Base-by-base conservation (phyloP, 345 rosid genomes). In the Trapa bicornis region DNA sequence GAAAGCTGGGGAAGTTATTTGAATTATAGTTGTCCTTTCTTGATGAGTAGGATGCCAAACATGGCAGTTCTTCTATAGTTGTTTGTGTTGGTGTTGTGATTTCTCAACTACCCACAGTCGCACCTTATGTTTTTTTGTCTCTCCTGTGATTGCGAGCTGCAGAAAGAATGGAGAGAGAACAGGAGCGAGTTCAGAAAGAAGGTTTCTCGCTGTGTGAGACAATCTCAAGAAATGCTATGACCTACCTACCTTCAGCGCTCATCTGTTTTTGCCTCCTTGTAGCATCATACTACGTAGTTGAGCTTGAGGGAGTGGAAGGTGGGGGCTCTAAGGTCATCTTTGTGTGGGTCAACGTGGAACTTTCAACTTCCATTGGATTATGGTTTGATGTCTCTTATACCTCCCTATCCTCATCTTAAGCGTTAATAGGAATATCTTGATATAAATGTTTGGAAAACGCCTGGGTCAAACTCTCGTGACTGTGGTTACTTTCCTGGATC, bases 91-190 rank as follows among this genome's bases (percentile, higher is more conserved):
- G 10, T 45, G 47, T 5, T 9, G 9, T 45, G 11, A 5, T 2
- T 11, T 1, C 11, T 13, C 48, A 45, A 45, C 2, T 11, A 13
- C 11, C 11, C 48, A 45, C 47, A 45, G 10, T 45, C 0, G 11
- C 1, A 10, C 1, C 8, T 5, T 10, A 9, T 45, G 1, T 7
- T 45, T 11, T 3, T 45, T 45, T 7, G 48, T 13, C 32, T 12
- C 22, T 61, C 37, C 35, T 43, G 22, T 45, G 37, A 5, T 16
- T 47, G 41, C 42, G 39, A 53, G 48, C 45, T 76, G 76, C 87
- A 84, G 92, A 92, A 86, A 56, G 87, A 92, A 73, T 92, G 98
- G 96, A 85, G 98, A 80, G 96, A 92, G 3, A 83, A 77, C 68
- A 82, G 85, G 73, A 84, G 77, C 1, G 96, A 86, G 60, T 89